phyloP scores from a whole-genome alignment of 2,329 filamentous ascomycete species.

The Calonectria pauciramosa region DNA sequence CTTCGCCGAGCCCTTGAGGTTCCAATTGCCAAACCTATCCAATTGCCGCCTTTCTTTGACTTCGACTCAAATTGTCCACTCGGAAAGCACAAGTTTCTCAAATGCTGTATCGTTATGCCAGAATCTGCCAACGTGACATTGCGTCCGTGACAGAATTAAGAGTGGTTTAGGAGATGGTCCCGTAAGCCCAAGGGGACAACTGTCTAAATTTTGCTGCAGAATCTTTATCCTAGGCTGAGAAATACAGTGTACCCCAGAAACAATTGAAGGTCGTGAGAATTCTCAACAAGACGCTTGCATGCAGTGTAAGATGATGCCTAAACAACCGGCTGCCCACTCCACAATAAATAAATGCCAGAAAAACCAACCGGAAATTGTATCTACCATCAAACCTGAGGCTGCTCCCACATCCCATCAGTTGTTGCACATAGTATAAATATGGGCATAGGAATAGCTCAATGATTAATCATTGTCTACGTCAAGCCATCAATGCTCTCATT shows the following conservation, averaged over 20 bases:
- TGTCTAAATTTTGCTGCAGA: background rate
- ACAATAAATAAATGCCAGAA: background rate
- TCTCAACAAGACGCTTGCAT: background rate
- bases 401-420: background rate
- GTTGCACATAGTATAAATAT: background rate
- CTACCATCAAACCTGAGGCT: background rate
- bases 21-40: background rate
- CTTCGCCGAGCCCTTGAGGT: background rate
- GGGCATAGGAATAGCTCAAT: background rate
- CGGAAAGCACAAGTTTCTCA: background rate
- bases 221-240: background rate
- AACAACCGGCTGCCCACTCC: background rate
- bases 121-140: background rate
- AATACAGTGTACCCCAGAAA: background rate
- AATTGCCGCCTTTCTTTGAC: background rate
- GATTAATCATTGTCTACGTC: background rate
- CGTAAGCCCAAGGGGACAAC: background rate
- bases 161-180: background rate
- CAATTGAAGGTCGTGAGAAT: background rate
- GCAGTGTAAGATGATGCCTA: background rate
- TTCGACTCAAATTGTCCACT: background rate
- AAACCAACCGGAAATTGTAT: background rate
- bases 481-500: background rate
- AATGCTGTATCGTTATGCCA: background rate
- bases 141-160: background rate